Base-by-base conservation (phyloP, 331 rosid species). In the Saraca asoca region DNA sequence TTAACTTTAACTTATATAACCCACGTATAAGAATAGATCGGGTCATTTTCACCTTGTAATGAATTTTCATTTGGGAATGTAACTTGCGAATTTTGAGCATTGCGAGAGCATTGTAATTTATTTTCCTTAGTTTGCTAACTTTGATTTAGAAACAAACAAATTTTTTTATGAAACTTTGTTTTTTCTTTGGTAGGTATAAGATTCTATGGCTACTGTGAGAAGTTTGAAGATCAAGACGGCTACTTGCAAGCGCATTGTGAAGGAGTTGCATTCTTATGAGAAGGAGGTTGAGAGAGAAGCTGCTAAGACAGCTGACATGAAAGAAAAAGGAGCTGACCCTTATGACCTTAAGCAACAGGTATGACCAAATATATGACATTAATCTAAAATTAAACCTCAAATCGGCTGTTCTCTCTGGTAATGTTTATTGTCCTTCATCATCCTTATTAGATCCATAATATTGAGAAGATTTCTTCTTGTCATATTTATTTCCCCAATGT, bases 331-430 rank as follows among this genome's bases (percentile, higher is more conserved):
- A 34, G 95, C 98, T 51, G 98, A 91, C 46, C 90, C 85, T 39
- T 81, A 88, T 78, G 98, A 91, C 67, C 95, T 91, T 58, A 91
- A 86, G 81, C 98, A 91, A 71, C 98, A 91, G 95, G 98, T 85
- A 76, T 34, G 39, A n/a, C 53, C 15, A 12, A 57, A 56, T 34
- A n/a, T 49, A 7, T 14, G 11, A 20, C 11, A 48, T 46, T 54
- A 2, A 18, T 54, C 2, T 60, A 18, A n/a, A 42, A 56, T n/a
- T 5, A 11, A 12, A 41, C 14, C 12, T 7, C 9, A 37, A 39
- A n/a, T 69, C 42, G 9, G 31, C 14, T 24, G 31, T 8, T 12
- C 10, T 37, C 35, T 65, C 19, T 19, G 19, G 9, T 51, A 12
- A 49, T 35, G 19, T 18, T 19, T 13, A 9, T 62, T 29, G 42